Percentiles rank a stretch among this genome's conserved stretches.
Conservation (phyloP, 2,329 filamentous ascomycete species). For the Trichoderma asperellum region DNA sequence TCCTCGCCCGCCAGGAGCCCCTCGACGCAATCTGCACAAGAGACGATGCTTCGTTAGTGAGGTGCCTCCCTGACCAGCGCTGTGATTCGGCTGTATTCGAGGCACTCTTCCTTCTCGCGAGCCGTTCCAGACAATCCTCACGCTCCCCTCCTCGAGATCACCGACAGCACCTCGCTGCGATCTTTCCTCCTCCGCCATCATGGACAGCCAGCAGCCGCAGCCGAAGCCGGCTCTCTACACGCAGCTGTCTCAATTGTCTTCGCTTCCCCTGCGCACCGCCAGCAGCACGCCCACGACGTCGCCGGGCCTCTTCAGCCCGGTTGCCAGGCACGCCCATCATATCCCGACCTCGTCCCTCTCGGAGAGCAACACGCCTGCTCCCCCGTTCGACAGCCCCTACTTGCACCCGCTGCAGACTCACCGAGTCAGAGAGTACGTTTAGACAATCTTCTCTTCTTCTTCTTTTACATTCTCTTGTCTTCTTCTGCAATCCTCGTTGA, state of each 20-base stretch:
- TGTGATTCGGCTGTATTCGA: constrained; percentile 24
- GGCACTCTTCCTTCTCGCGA: constrained; percentile 12
- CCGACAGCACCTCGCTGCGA: constrained; percentile 6
- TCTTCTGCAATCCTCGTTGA: background rate
- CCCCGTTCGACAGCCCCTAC: constrained; percentile 59
- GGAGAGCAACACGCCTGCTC: constrained; percentile 58
- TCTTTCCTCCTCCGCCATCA: constrained; percentile 2
- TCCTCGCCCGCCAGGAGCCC: constrained; percentile 1
- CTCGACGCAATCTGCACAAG: constrained; percentile 16
- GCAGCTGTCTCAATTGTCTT: constrained; percentile 43
- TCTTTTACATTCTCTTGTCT: constrained; percentile 4
- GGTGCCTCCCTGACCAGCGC: constrained; percentile 21
- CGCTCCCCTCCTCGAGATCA: background rate
- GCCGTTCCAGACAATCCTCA: background rate
- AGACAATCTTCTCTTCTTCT: background rate
- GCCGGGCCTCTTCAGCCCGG: constrained; percentile 64
- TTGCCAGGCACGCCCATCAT: constrained; percentile 47
- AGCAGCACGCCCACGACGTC: constrained; percentile 64
- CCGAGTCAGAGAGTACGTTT: constrained; percentile 74
- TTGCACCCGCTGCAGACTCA: constrained; percentile 73
- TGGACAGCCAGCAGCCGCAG: constrained; percentile 28
- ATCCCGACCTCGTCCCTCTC: constrained; percentile 50
- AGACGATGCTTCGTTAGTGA: constrained; percentile 23
- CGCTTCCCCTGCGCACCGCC: constrained; percentile 53
- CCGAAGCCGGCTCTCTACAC: constrained; percentile 37